Conservation (phyloP, 352 stramenopile species). For the Salisapilia sapeloensis region DNA sequence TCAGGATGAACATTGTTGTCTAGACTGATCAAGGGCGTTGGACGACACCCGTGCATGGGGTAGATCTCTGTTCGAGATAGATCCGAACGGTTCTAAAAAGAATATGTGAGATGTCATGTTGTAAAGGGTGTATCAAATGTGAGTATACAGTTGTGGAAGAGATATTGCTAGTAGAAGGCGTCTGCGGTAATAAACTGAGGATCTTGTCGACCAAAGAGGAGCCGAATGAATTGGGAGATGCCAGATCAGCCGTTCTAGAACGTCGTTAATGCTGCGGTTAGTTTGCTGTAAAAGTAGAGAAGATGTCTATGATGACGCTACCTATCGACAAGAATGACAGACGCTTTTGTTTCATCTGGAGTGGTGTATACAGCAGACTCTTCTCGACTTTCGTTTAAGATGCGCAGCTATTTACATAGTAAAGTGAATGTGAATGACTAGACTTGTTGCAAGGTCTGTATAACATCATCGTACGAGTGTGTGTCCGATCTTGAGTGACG, state of each 20-base stretch:
- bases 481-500: constrained; percentile 65
- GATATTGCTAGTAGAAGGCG: constrained; percentile 2
- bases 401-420: constrained; percentile 13
- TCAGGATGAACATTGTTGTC: constrained; percentile 2
- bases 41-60: constrained; percentile 40
- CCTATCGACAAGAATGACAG: constrained; percentile 52
- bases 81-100: constrained; percentile 11
- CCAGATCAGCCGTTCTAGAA: constrained; percentile 34
- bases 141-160: too few species aligned
- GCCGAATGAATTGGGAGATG: constrained; percentile 38
- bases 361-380: constrained; percentile 14
- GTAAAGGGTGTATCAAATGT: too few species aligned
- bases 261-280: background rate
- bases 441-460: too few species aligned
- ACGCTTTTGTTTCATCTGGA: constrained; percentile 22
- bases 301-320: constrained; percentile 9
- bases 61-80: constrained; percentile 49
- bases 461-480: constrained; percentile 21
- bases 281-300: constrained; percentile 6
- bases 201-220: constrained; percentile 53
- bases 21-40: constrained; percentile 24
- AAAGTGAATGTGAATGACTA: background rate
- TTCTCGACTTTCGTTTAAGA: constrained; percentile 37
- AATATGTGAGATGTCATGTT: constrained; percentile 1
- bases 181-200: constrained; percentile 40